Base-by-base conservation (phyloP, 2,329 filamentous ascomycete species). In the Beauveria sp. region DNA sequence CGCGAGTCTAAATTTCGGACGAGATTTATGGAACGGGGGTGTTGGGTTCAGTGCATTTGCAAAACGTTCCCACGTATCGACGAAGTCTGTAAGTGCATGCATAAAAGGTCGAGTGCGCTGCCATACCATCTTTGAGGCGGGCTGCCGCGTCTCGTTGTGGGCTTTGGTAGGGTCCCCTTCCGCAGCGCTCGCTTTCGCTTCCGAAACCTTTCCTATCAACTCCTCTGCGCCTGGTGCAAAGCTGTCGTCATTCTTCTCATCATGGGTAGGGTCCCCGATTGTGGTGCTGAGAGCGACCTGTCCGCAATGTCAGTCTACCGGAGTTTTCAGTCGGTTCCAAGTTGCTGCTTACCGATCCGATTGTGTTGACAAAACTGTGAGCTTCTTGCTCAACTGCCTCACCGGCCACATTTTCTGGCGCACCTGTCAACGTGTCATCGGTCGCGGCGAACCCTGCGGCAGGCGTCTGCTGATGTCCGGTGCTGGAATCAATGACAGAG, bases 301-400 rank as follows among this genome's bases (percentile, higher is more conserved):
- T 16, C 31, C 31, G 31, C 14, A 34, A 34, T 14, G 31, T 34
- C 31, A 34, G 31, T 34, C 31, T 34, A 10, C 31, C 31, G 14
- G 10, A 5, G 12, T 34, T 1, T 3, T 5, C 5, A 14, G 31
- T 34, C 31, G 12, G 14, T 34, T 34, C 31, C 31, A 14, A 14
- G 31, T 34, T 5, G 31, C 31, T 34, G 31, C 61, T 38, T 40
- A 69, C 62, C 0, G 65, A 65, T 3, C 68, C 66, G 62, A 93
- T 84, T 10, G 86, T 82, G 56, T 86, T 86, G 54, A 91, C 86
- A 65, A 93, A 87, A 69, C 91, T 91, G 66, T 82, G 87, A 1
- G 90, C 90, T 72, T 93, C 90, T 63, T 88, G 83, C 69, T 93
- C 90, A 0, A 90, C 87, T 0, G 89, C 87, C 69, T 93, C 89